Evolutionary conservation across 2,329 filamentous ascomycete genomes (phyloP).

Genomic region (Phyllosticta capitalensis): DNA sequence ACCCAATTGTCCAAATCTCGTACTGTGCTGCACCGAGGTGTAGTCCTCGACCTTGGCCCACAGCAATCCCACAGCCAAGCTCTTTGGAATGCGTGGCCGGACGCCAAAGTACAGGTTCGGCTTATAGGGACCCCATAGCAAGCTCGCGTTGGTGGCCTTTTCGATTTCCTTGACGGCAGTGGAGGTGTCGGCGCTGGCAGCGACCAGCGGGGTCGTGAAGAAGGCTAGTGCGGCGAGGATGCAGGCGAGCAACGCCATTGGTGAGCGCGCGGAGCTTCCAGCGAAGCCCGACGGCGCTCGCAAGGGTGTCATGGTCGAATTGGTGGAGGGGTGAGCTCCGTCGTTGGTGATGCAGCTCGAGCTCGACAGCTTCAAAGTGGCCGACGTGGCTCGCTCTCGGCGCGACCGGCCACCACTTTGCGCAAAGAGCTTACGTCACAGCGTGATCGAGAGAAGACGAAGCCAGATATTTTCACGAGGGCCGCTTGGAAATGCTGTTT

Average conservation of each 20-base stretch:
- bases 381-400: slow-evolving; percentile 12
- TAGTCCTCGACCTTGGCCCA: slow-evolving; percentile 83
- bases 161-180: slow-evolving; percentile 20
- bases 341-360: slow-evolving; percentile 14
- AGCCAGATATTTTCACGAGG: background rate
- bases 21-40: slow-evolving; percentile 64
- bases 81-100: slow-evolving; percentile 70
- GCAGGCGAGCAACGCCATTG: slow-evolving; percentile 10
- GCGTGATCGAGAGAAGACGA: background rate
- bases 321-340: slow-evolving; percentile 12
- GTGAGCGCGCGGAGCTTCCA: background rate
- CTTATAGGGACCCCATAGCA: slow-evolving; percentile 93
- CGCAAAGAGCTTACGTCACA: background rate
- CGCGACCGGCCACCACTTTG: background rate
- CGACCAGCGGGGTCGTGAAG: slow-evolving; percentile 16
- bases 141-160: slow-evolving; percentile 61
- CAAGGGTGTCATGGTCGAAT: slow-evolving; percentile 20
- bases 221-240: slow-evolving; percentile 17
- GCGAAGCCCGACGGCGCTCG: background rate
- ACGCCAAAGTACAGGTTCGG: slow-evolving; percentile 93
- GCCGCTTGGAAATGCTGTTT: background rate
- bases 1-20: slow-evolving; percentile 21
- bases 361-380: slow-evolving; percentile 12
- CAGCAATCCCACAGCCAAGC: slow-evolving; percentile 71
- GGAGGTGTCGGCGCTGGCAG: slow-evolving; percentile 19